Base-by-base conservation (phyloP, 129 eudicot species). In the Mikania micrantha region DNA sequence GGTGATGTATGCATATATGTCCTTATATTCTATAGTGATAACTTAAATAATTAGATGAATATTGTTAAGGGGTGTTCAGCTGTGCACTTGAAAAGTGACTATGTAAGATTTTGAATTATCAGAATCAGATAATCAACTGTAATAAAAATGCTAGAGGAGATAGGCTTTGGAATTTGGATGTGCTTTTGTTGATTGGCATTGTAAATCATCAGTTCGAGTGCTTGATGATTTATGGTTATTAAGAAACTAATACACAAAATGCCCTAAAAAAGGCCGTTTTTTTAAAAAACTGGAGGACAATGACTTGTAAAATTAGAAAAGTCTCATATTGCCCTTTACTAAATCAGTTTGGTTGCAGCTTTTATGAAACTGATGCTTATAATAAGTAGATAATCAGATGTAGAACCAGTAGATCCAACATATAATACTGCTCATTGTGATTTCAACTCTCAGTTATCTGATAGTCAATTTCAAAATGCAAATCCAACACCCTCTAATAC, bases 1-100 rank as follows among this genome's bases (percentile, higher is more conserved):
- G 97, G 97, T 44, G 97, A 91, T 80, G 97, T 91, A 88, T 58
- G 92, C 67, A 74, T 44, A 64, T 54, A 15, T 38, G 50, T 59
- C 41, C 31, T 32, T 44, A 38, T 45, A 32, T 53, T 44, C 34
- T 25, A 66, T 52, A 20, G 17, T 50, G 53, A 41, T 53, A 49
- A 29, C 60, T 41, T 9, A 62, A 49, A 49, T 40, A 39, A 48
- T 20, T n/a, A 11, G 20, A 42, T 40, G 9, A 41, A 40, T 54
- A 24, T 13, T 40, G 69, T 66, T 66, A 42, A 19, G 70, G 41
- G 24, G 57, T 65, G 39, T 65, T 40, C 1, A 9, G 22, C 4
- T 63, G 36, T 40, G 69, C 21, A 7, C 64, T 64, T 21, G 22
- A 38, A 64, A 64, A 41, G 36, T 8, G 17, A 11, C 8, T 25